These are phyloP conservation scores for Phytophthora tentaculata DNA, from an alignment of 352 stramenopile genomes.

Conservation along the genomic window DNA sequence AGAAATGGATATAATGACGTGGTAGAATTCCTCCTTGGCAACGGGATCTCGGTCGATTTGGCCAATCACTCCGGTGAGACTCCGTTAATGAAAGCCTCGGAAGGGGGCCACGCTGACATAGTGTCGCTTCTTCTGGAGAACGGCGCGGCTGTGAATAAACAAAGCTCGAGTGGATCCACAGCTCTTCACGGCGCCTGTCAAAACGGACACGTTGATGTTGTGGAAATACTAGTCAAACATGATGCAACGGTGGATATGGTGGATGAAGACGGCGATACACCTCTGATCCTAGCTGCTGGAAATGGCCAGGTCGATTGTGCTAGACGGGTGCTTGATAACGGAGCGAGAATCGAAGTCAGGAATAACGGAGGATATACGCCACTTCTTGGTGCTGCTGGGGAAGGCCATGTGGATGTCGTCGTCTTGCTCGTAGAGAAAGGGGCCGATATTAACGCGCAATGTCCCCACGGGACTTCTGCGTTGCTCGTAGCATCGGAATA, in stretches of 20 bases:
- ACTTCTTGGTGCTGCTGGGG: conserved; percentile 2
- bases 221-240: conserved; percentile 2
- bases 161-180: background rate
- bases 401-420: conserved; percentile 4
- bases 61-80: background rate
- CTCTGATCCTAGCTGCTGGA: conserved; percentile 6
- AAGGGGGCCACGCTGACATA: background rate
- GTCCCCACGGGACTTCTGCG: conserved; percentile 3
- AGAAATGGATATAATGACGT: background rate
- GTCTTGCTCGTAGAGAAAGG: conserved; percentile 15
- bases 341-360: background rate
- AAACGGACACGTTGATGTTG: background rate
- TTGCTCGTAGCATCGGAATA: conserved; percentile 7
- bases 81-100: background rate
- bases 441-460: conserved; percentile 7
- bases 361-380: background rate
- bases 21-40: conserved; percentile 2
- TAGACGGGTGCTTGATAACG: background rate
- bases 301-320: conserved; percentile 8
- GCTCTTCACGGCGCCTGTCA: conserved; percentile 1
- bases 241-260: background rate
- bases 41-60: background rate
- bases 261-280: conserved; percentile 7
- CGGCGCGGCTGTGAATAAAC: background rate
- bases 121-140: conserved; percentile 4